phyloP scores from a whole-genome alignment of 139 green algal species.

The Spirogloea muscicola region DNA sequence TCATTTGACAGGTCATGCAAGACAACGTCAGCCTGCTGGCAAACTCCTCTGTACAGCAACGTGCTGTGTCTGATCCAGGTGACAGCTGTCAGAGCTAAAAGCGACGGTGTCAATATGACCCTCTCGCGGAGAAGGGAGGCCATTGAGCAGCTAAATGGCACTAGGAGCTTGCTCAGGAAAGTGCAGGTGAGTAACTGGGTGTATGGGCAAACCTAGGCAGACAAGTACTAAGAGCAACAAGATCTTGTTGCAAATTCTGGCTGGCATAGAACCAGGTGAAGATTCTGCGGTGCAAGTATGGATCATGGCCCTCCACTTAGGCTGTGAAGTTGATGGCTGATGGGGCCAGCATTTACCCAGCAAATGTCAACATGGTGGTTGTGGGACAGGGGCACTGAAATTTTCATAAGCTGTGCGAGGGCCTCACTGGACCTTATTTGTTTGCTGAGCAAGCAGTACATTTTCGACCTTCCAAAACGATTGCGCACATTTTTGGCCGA shows the following conservation, averaged over 20 bases:
- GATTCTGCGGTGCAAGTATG: no score
- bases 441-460: conserved; percentile 31
- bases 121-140: conserved; percentile 68
- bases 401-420: neutral
- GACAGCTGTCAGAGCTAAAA: conserved; percentile 46
- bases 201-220: neutral
- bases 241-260: neutral
- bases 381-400: no score
- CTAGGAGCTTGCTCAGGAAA: conserved; percentile 73
- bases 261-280: neutral
- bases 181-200: conserved; percentile 59
- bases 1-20: no score
- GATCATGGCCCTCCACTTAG: no score
- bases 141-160: conserved; percentile 82
- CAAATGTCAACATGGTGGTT: no score
- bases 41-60: no score
- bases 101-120: conserved; percentile 71
- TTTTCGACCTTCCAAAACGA: conserved; percentile 45
- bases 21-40: no score
- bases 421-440: neutral
- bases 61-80: neutral
- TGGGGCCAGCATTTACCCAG: neutral
- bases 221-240: neutral
- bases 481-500: conserved; percentile 14
- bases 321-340: neutral